Percentiles rank a stretch among this genome's conserved stretches.
Evolutionary conservation across 768 basidiomycete genomes (phyloP).

Genomic region (Termitomyces sp.): DNA sequence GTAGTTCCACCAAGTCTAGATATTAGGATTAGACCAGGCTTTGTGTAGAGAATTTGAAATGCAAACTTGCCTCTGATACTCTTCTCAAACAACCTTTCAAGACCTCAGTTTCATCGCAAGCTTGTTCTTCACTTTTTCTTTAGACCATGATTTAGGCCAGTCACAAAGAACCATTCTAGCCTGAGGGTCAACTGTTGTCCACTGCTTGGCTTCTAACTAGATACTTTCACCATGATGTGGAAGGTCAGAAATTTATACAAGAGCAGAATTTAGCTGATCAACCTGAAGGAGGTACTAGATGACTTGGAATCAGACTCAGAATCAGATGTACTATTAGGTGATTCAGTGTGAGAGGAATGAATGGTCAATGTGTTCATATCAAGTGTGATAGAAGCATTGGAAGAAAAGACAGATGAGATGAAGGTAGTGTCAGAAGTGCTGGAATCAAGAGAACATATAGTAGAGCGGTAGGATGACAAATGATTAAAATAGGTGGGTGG

Average conservation of each 20-base stretch:
- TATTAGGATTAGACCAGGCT: not conserved
- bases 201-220: not conserved
- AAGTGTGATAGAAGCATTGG: not conserved
- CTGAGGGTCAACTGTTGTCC: not conserved
- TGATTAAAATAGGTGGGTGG: not conserved
- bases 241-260: not conserved
- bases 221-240: not conserved
- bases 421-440: too few relatives aligned
- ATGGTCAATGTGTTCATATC: too few relatives aligned
- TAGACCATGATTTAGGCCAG: not conserved
- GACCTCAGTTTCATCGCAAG: not conserved
- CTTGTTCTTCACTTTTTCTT: not conserved
- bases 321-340: not conserved
- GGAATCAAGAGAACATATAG: not conserved
- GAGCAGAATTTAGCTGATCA: too few relatives aligned
- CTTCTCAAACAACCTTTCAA: not conserved
- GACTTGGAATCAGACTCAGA: not conserved
- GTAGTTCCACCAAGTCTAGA: not conserved
- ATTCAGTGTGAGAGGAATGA: too few relatives aligned
- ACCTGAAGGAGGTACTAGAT: not conserved
- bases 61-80: not conserved
- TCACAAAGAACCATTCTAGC: not conserved
- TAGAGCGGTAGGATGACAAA: not conserved
- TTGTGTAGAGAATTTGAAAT: not conserved
- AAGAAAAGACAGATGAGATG: not conserved